Conservation (phyloP, 78 protist species). For the Polysphondylium violaceum region DNA sequence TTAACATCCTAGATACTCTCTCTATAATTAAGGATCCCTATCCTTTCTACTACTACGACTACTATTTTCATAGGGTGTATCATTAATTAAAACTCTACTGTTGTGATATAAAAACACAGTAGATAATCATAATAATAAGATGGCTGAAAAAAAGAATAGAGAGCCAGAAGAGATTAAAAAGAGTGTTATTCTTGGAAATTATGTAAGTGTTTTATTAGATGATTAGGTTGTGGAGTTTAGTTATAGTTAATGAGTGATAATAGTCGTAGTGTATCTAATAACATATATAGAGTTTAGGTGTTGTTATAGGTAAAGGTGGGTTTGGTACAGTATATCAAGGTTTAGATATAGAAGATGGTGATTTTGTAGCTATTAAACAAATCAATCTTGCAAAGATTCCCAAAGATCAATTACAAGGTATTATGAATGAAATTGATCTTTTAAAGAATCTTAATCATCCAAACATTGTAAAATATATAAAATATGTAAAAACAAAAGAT, state of each 20-base stretch:
- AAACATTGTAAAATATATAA: conserved; percentile 89
- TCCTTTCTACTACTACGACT: no score
- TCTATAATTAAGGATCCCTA: no score
- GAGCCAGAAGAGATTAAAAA: conserved; percentile 37
- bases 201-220: conserved; percentile 20
- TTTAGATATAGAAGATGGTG: conserved; percentile 80
- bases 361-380: conserved; percentile 92
- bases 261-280: not conserved
- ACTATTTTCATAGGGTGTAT: no score
- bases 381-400: conserved; percentile 82
- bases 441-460: conserved; percentile 88
- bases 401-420: conserved; percentile 67
- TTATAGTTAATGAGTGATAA: not conserved
- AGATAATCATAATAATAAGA: no score
- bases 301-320: conserved; percentile 85
- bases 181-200: conserved; percentile 33
- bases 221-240: not conserved
- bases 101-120: no score
- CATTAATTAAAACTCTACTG: no score
- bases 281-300: conserved; percentile 64
- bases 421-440: conserved; percentile 89
- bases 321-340: conserved; percentile 85
- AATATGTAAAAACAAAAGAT: conserved; percentile 65
- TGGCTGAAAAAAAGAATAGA: not conserved
- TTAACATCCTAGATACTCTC: no score